Evolutionary conservation across 225 moss, liverwort and hornwort species (phyloP).

Genomic region (Rhytidiadelphus loreus): DNA sequence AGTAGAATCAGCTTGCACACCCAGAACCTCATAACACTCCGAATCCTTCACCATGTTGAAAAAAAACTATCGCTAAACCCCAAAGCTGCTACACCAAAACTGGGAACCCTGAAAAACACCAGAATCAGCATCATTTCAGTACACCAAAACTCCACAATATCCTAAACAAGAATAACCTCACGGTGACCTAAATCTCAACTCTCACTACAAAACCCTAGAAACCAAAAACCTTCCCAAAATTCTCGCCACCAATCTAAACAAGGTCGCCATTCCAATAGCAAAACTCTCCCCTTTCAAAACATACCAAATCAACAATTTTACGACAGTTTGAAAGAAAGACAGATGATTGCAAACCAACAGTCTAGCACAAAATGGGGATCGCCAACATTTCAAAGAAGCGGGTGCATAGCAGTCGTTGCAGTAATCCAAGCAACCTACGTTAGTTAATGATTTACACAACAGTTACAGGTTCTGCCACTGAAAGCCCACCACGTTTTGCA

Average conservation of each 20-base stretch:
- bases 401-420: neutral
- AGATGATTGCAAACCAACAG: neutral
- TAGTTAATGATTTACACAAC: neutral
- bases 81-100: neutral
- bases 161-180: neutral
- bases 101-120: neutral
- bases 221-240: neutral
- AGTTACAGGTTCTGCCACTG: neutral
- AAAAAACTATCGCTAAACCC: neutral
- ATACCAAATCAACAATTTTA: neutral
- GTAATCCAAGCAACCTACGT: neutral
- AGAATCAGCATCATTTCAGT: neutral
- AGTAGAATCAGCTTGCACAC: constrained; percentile 36
- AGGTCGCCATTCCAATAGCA: neutral
- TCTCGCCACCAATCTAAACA: too few relatives aligned
- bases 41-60: constrained; percentile 56
- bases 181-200: neutral
- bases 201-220: neutral
- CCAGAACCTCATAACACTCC: constrained; percentile 63
- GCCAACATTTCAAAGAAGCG: neutral
- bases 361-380: neutral
- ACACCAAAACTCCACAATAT: neutral
- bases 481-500: neutral
- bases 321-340: neutral
- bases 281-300: neutral